Evolutionary conservation across 2,329 filamentous ascomycete species (phyloP).

Genomic region (Colletotrichum incanum): DNA sequence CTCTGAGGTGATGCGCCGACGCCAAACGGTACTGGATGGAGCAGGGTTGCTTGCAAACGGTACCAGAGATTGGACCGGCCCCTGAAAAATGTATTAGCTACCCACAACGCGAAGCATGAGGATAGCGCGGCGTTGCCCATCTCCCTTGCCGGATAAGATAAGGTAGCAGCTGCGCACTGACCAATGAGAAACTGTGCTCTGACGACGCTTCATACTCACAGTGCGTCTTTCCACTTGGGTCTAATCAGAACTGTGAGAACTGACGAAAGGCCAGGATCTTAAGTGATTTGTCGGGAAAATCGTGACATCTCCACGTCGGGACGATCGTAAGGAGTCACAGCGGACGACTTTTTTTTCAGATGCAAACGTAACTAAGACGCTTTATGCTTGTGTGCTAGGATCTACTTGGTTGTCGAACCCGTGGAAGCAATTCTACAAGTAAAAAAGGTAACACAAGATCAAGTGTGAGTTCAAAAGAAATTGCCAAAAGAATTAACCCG

Average conservation of each 20-base stretch:
- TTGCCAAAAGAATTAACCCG: background rate
- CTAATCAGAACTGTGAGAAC: slow-evolving; percentile 9
- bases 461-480: background rate
- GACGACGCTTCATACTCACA: background rate
- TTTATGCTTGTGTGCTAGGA: background rate
- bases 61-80: slow-evolving; percentile 15
- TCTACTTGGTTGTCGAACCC: background rate
- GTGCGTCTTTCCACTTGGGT: background rate
- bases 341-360: background rate
- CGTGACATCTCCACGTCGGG: background rate
- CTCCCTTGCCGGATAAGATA: slow-evolving; percentile 23
- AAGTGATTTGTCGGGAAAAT: slow-evolving; percentile 8
- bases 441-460: background rate
- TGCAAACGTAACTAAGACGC: background rate
- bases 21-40: slow-evolving; percentile 36
- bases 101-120: slow-evolving; percentile 9
- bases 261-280: slow-evolving; percentile 4
- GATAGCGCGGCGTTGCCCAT: slow-evolving; percentile 14
- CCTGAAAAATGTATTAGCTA: slow-evolving; percentile 24
- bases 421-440: background rate
- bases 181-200: background rate
- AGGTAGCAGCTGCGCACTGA: background rate
- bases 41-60: slow-evolving; percentile 31
- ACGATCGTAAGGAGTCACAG: background rate
- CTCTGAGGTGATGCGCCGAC: slow-evolving; percentile 18